These are phyloP conservation scores for Chlorella sorokiniana DNA, from an alignment of 139 green algal species.

Conservation along the genomic window DNA sequence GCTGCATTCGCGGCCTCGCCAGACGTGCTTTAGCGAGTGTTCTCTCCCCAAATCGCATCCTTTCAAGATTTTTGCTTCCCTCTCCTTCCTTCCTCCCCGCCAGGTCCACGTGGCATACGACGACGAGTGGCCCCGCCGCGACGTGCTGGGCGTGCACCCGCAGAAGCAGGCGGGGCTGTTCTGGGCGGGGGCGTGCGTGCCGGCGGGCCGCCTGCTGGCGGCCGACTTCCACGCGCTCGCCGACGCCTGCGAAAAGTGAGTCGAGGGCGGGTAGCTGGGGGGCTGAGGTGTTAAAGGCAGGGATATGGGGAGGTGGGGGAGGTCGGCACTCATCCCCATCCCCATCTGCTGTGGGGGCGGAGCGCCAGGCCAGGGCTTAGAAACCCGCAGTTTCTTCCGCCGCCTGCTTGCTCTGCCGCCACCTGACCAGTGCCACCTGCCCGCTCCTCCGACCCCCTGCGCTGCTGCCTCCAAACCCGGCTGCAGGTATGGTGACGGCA, in stretches of 20 bases:
- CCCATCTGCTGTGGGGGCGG: not conserved
- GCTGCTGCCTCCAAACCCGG: not conserved
- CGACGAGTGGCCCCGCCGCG: constrained; percentile 69
- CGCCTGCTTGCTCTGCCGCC: not conserved
- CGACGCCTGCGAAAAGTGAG: constrained; percentile 69
- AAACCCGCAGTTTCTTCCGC: not conserved
- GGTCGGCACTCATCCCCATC: not conserved
- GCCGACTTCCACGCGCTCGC: constrained; percentile 85
- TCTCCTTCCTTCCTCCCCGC: not conserved
- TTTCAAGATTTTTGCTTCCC: not conserved
- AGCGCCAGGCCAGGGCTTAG: too few relatives aligned
- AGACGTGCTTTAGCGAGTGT: not conserved
- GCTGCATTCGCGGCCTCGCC: too few relatives aligned
- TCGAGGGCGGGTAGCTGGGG: not conserved
- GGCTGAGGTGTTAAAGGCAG: not conserved
- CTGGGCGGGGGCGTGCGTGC: constrained; percentile 82
- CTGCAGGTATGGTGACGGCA: constrained; percentile 84
- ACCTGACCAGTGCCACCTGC: not conserved
- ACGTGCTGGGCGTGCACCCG: constrained; percentile 89
- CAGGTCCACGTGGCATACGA: constrained; percentile 64
- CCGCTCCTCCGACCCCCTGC: not conserved
- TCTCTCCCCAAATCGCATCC: not conserved
- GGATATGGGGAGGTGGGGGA: too few relatives aligned
- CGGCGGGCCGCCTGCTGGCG: constrained; percentile 81
- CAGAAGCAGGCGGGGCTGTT: constrained; percentile 86